A percentile compares a stretch with the other conserved stretches of the same genome.
Conservation (phyloP, 2,329 filamentous ascomycete species). For the Knufia fluminis region DNA sequence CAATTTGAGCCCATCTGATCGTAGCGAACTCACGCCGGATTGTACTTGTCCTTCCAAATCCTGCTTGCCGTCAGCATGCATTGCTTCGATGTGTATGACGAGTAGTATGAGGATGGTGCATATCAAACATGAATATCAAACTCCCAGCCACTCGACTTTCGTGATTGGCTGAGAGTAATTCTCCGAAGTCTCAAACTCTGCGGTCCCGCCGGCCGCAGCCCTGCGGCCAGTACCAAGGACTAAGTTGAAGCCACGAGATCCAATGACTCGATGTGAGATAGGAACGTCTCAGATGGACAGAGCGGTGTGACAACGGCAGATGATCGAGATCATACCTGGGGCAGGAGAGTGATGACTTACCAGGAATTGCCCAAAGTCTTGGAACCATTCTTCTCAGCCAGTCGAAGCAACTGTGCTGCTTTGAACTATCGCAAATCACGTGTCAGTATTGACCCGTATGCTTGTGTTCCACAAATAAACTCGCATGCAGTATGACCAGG, state of each 20-base stretch:
- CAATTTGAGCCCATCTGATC: neutral
- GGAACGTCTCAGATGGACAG: neutral
- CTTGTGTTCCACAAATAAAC: conserved; percentile 24
- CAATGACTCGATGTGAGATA: neutral
- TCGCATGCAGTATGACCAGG: conserved; percentile 12
- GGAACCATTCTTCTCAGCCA: conserved; percentile 78
- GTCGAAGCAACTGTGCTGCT: conserved; percentile 81
- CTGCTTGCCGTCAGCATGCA: conserved; percentile 36
- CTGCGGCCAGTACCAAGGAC: neutral
- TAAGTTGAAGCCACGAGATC: neutral
- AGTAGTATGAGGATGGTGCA: neutral
- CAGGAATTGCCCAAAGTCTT: conserved; percentile 92
- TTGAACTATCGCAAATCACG: conserved; percentile 48
- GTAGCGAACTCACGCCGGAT: conserved; percentile 33
- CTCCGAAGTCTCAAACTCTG: neutral
- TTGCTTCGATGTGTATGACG: neutral
- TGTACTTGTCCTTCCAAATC: conserved; percentile 99
- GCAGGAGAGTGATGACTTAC: conserved; percentile 49
- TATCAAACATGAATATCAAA: neutral
- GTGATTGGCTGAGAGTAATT: conserved; percentile 5
- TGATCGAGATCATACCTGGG: conserved; percentile 7
- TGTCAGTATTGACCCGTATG: conserved; percentile 4
- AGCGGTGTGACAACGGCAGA: conserved; percentile 7
- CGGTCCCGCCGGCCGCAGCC: neutral
- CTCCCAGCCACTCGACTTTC: conserved; percentile 3